Conservation (phyloP, 306 rosid species). For the Neltuma alba region DNA sequence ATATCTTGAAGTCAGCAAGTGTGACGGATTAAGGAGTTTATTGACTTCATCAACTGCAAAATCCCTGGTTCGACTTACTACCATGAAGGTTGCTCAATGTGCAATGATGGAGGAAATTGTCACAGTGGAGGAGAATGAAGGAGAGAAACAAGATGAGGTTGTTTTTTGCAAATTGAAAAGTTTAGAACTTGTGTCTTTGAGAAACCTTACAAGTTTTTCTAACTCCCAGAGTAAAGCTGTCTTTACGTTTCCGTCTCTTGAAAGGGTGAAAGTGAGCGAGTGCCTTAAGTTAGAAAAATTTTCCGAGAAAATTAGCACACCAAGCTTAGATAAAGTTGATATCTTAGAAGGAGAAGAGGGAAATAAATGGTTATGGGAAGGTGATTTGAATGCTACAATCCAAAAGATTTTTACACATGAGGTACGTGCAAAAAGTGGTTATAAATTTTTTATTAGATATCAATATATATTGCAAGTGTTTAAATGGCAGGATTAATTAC, state of each 20-base stretch:
- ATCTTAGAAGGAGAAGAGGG: not conserved
- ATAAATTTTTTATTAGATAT: no score
- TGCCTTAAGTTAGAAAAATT: not conserved
- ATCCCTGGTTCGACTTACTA: no score
- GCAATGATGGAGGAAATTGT: no score
- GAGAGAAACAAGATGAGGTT: no score
- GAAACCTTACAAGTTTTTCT: conserved; percentile 6
- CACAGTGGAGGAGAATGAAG: not conserved
- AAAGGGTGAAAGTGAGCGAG: not conserved
- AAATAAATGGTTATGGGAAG: not conserved
- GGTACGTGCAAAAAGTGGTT: not conserved
- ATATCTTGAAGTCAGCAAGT: not conserved
- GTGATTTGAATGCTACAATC: not conserved
- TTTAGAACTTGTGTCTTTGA: conserved; percentile 5
- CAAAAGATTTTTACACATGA: not conserved
- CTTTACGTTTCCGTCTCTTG: conserved; percentile 1
- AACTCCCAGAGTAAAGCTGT: not conserved
- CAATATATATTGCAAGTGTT: no score
- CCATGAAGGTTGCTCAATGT: no score
- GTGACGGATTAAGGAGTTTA: not conserved
- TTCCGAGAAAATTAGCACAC: not conserved
- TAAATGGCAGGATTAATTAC: no score
- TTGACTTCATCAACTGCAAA: no score
- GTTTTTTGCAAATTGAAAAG: not conserved
- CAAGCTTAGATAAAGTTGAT: not conserved